Base-by-base conservation (phyloP, 148 eudicot genomes). In the Chenopodium album region DNA sequence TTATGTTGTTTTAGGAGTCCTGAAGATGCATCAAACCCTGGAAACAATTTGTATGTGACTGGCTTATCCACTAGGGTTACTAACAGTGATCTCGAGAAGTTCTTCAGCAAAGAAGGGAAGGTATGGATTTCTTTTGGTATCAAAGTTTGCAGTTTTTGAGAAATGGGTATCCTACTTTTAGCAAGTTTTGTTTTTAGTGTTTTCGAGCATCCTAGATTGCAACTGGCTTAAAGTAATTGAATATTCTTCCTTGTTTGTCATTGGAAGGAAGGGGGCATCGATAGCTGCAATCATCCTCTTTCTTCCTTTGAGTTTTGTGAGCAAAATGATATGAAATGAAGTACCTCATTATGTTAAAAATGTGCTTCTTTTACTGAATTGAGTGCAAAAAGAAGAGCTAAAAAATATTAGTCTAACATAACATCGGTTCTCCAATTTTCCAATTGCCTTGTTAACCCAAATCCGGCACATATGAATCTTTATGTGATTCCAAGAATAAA, bases 1-100 rank as follows among this genome's bases (percentile, higher is more conserved):
- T 52, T 76, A 44, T 75, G 32, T 80, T 86, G 81, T 83, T 78
- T 72, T 84, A 91, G 92, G 94, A 88, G 91, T 82, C 87, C 65
- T 19, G 86, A 63, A 71, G 89, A 76, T 85, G 87, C 85, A 62
- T 79, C 75, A 70, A 92, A 92, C 81, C 92, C 92, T 66, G 96
- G 96, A 56, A 92, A 90, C 84, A 90, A 87, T 70, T 76, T 92
- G 83, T 92, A 90, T 86, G 93, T 92, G n/a, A 90, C 93, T 73
- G 95, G 93, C 47, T 84, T 92, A 79, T 92, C 95, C 10, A 88
- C 85, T 17, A 88, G 95, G 87, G 95, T 90, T 78, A 83, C 89
- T 80, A 47, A 29, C 75, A 82, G 83, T 80, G 93, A 92, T 77
- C 92, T 92, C 73, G 91, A 90, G 90, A 88, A 85, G 84, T 87